Percentiles rank a stretch among this genome's conserved stretches.
These are phyloP conservation scores for Fusarium pseudocircinatum DNA, from an alignment of 2,329 filamentous ascomycete species.

Conservation along the genomic window DNA sequence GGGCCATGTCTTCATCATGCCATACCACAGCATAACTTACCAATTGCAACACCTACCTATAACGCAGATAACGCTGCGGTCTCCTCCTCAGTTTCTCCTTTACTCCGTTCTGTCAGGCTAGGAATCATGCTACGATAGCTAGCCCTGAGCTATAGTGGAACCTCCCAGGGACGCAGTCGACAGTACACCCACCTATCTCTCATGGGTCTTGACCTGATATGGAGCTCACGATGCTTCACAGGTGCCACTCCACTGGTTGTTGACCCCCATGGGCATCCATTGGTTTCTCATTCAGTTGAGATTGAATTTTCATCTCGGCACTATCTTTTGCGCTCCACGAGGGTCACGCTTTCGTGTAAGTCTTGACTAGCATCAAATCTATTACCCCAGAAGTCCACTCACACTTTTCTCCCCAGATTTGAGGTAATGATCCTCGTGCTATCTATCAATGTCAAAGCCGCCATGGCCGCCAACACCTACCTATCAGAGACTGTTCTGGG, in stretches of 20 bases:
- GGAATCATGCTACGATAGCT: slow-evolving; percentile 31
- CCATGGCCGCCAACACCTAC: not conserved
- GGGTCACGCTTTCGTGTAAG: slow-evolving; percentile 1
- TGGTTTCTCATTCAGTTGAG: slow-evolving; percentile 22
- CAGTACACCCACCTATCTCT: slow-evolving; percentile 4
- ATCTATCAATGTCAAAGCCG: slow-evolving; percentile 1
- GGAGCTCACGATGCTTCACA: slow-evolving; percentile 42
- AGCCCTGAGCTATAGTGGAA: slow-evolving; percentile 35
- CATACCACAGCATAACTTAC: slow-evolving; percentile 17
- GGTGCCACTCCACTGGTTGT: slow-evolving; percentile 14
- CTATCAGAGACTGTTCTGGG: slow-evolving; percentile 10
- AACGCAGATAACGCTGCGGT: slow-evolving; percentile 11
- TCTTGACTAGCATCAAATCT: slow-evolving; percentile 7
- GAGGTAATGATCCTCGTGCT: slow-evolving; percentile 22
- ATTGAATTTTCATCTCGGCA: slow-evolving; percentile 30
- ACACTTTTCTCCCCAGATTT: slow-evolving; percentile 38
- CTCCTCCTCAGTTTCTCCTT: slow-evolving; percentile 34
- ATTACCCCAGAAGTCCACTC: slow-evolving; percentile 42
- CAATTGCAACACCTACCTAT: slow-evolving; percentile 24
- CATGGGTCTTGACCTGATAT: slow-evolving; percentile 26
- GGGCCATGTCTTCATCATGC: slow-evolving; percentile 31
- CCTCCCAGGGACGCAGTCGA: slow-evolving; percentile 2
- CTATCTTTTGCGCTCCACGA: slow-evolving; percentile 11
- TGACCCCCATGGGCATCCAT: slow-evolving; percentile 8
- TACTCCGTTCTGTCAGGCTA: slow-evolving; percentile 31